Base-by-base conservation (phyloP, 805 yeast genomes). In the Crinitomyces ghanaensis region DNA sequence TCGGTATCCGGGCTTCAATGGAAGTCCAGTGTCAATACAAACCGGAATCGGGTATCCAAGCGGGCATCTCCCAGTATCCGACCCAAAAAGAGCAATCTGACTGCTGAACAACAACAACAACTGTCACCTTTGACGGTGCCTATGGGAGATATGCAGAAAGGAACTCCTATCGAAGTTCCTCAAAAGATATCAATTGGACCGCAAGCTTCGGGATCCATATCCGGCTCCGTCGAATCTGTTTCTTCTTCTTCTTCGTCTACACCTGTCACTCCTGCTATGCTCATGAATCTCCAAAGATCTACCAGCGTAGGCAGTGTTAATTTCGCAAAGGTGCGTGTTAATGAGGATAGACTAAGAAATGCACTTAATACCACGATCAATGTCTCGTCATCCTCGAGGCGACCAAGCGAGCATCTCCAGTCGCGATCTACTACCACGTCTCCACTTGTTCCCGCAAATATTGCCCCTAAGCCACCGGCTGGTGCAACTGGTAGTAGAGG, bases 251-350 rank as follows among this genome's bases (percentile, higher is more conserved):
- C n/a, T n/a, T n/a, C 41, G 6, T 34, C 38, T 4, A 45, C 44
- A 8, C 56, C 56, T 4, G 54, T 43, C n/a, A 51, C 56, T 3
- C 56, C 56, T 1, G 53, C 56, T 12, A 51, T 47, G 24, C 39
- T 51, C 19, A 51, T 51, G 56, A 51, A 51, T 27, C 42, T 51
- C 11, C 44, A 27, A 9, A 31, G 32, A 2, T 34, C 50, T 51
- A 34, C 51, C 54, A 19, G 35, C 39, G 31, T 14, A 20, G 19
- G 11, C 11, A 13, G 30, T 17, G 8, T 28, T 19, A 28, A 28
- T 11, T n/a, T 15, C 12, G 20, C 26, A 18, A 9, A 24, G 9
- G n/a, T 15, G 9, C 16, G 12, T 18, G 14, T 15, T 25, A 37
- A 34, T 15, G 45, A 41, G 16, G 42, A 40, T n/a, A 34, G 44